phyloP scores from a whole-genome alignment of 768 basidiomycete genomes.

The Leccinum incarnatum region DNA sequence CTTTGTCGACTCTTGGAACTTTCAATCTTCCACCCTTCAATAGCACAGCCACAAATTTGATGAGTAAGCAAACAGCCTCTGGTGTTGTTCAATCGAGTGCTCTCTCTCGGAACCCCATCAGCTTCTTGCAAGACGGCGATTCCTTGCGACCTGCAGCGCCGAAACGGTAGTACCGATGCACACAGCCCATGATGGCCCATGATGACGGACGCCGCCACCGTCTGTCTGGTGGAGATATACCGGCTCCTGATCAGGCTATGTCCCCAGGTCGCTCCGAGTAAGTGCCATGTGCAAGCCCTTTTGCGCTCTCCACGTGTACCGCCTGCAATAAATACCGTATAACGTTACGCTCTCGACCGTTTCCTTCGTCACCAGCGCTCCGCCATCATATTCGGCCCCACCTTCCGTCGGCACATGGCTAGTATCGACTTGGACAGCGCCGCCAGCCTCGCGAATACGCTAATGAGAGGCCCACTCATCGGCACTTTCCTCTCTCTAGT shows the following conservation, averaged over 20 bases:
- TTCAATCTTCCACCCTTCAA: conserved; percentile 3
- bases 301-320: background rate
- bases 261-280: no score
- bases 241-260: background rate
- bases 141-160: no score
- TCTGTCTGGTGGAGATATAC: background rate
- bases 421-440: background rate
- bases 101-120: no score
- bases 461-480: conserved; percentile 27
- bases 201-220: background rate
- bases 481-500: conserved; percentile 24
- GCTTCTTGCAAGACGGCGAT: no score
- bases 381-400: background rate
- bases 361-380: background rate
- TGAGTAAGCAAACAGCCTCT: conserved; percentile 20
- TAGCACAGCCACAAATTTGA: conserved; percentile 14
- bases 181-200: no score
- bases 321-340: background rate
- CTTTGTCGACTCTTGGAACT: conserved; percentile 28
- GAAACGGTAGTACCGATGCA: no score
- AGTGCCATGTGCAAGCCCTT: background rate
- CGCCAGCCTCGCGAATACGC: conserved; percentile 3
- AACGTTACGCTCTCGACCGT: background rate
- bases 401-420: background rate
- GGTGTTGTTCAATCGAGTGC: no score